Evolutionary conservation across 352 stramenopile species (phyloP).

Genomic region (Pythium utonaiense): DNA sequence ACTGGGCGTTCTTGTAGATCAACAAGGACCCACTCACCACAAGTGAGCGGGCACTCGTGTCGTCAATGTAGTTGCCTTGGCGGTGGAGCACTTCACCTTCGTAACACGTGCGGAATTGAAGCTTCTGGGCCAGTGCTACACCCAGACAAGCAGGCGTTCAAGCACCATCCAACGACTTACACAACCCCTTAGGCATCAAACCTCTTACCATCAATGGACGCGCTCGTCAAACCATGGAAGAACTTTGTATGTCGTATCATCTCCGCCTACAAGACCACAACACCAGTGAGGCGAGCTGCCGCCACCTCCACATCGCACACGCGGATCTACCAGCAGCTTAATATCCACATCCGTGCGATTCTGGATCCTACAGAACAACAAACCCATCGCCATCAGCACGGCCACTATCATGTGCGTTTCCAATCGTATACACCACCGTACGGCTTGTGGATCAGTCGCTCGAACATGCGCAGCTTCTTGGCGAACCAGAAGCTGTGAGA

Average conservation of each 20-base stretch:
- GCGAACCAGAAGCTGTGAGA: conserved; percentile 18
- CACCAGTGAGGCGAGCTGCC: too few species aligned
- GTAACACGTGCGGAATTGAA: conserved; percentile 33
- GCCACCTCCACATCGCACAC: too few species aligned
- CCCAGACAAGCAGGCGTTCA: neutral
- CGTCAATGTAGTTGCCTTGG: conserved; percentile 35
- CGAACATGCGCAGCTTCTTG: conserved; percentile 27
- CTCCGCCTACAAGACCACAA: conserved; percentile 18
- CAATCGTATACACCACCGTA: conserved; percentile 15
- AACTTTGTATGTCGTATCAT: conserved; percentile 38
- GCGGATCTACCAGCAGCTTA: conserved; percentile 36
- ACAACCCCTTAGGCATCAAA: neutral
- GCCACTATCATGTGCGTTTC: neutral
- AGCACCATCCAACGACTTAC: neutral
- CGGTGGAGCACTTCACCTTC: conserved; percentile 44
- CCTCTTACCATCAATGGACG: conserved; percentile 34
- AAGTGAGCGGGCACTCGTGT: conserved; percentile 36
- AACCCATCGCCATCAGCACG: neutral
- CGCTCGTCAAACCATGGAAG: conserved; percentile 26
- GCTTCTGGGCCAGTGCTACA: conserved; percentile 31
- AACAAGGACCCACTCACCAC: conserved; percentile 41
- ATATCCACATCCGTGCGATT: conserved; percentile 43
- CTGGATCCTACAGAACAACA: conserved; percentile 26
- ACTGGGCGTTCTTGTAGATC: conserved; percentile 33
- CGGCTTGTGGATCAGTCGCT: conserved; percentile 29